These are phyloP conservation scores for Irpex lacteus DNA, from an alignment of 1,284 basidiomycete species.

Conservation along the genomic window DNA sequence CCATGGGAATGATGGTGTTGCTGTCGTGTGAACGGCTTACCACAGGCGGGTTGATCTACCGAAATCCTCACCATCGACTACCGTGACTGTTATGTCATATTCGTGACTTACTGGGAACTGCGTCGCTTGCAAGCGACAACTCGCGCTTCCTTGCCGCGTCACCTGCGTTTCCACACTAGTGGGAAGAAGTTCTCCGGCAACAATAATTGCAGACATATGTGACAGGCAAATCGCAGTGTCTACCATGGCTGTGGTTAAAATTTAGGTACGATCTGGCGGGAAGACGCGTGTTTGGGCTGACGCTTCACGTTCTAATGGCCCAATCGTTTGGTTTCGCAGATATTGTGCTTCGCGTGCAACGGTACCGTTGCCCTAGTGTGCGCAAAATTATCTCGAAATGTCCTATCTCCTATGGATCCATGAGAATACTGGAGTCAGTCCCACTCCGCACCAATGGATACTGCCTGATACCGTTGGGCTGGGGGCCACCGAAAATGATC, in stretches of 20 bases:
- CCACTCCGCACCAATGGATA: not conserved
- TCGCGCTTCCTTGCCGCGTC: not conserved
- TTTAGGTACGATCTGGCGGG: not conserved
- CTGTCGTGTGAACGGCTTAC: not conserved
- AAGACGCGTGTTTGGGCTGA: not conserved
- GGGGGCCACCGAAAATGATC: not conserved
- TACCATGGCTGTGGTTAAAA: not conserved
- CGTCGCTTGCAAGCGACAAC: not conserved
- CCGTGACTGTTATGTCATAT: not conserved
- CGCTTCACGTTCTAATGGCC: not conserved
- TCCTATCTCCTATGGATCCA: not conserved
- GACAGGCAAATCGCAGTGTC: not conserved
- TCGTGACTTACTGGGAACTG: not conserved
- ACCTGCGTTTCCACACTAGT: slow-evolving; percentile 7
- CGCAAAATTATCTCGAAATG: not conserved
- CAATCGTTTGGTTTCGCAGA: not conserved
- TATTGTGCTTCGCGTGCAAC: not conserved
- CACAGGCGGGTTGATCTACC: not conserved
- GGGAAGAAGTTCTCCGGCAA: slow-evolving; percentile 10
- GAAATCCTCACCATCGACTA: not conserved
- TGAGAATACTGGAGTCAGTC: not conserved
- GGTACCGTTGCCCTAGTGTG: not conserved
- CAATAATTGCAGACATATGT: not conserved
- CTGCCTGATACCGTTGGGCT: not conserved
- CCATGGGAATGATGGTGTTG: not conserved